These are phyloP conservation scores for Saccharomyces hybrid DNA, from an alignment of 1,139 yeast species.

Conservation along the genomic window DNA sequence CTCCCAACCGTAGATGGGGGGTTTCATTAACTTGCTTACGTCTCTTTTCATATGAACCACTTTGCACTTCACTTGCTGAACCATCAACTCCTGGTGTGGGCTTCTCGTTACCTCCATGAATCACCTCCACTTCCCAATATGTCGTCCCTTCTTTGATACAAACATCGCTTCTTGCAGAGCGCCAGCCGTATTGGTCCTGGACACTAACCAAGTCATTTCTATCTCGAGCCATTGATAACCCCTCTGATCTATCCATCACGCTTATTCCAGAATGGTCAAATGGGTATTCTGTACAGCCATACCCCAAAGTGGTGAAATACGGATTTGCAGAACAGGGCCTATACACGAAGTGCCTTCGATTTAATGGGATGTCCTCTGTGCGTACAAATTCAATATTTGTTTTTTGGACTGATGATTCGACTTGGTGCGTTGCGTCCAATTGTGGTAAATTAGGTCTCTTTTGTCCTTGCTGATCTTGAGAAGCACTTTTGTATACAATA, in stretches of 20 bases:
- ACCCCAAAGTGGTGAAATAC: slow-evolving; percentile 49
- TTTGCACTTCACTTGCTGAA: slow-evolving; percentile 5
- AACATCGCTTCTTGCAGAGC: slow-evolving; percentile 68
- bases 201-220: slow-evolving; percentile 29
- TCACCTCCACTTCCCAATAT: slow-evolving; percentile 56
- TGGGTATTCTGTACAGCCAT: slow-evolving; percentile 66
- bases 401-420: not conserved
- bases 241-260: slow-evolving; percentile 65
- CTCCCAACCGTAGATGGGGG: slow-evolving; percentile 73
- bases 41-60: slow-evolving; percentile 10
- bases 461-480: slow-evolving; percentile 3
- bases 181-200: slow-evolving; percentile 66
- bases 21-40: slow-evolving; percentile 23
- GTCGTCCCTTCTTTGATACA: slow-evolving; percentile 73
- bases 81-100: slow-evolving; percentile 6
- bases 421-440: slow-evolving; percentile 8
- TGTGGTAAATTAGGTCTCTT: slow-evolving; percentile 17
- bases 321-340: slow-evolving; percentile 73
- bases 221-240: slow-evolving; percentile 43
- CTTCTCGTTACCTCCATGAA: slow-evolving; percentile 23
- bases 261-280: slow-evolving; percentile 62
- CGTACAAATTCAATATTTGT: slow-evolving; percentile 12
- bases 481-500: slow-evolving; percentile 10
- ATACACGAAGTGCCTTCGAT: slow-evolving; percentile 75
- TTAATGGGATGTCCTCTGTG: slow-evolving; percentile 69